These are phyloP conservation scores for Dendrobium huoshanense DNA, from an alignment of 106 monocot species.

Conservation along the genomic window DNA sequence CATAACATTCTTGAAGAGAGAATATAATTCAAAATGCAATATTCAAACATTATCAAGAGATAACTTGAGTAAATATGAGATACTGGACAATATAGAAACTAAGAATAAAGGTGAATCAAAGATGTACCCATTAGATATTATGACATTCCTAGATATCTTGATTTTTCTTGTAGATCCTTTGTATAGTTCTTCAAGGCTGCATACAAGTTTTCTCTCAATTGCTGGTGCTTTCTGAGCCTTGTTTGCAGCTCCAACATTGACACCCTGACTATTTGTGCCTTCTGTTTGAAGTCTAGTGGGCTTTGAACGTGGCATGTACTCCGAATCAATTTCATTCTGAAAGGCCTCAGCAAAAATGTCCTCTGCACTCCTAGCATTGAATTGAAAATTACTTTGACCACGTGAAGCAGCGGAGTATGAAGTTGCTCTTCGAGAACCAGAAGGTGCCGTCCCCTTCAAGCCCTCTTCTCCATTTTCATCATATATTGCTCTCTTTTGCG, in stretches of 20 bases:
- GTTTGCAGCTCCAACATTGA: no score
- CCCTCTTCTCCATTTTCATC: conserved; percentile 61
- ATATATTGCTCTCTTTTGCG: conserved; percentile 48
- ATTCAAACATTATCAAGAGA: not conserved
- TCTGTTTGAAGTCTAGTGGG: conserved; percentile 30
- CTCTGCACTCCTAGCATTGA: conserved; percentile 48
- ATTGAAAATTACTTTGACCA: conserved; percentile 14
- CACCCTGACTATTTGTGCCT: not conserved
- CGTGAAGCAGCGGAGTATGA: conserved; percentile 19
- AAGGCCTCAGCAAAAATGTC: conserved; percentile 53
- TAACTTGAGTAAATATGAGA: not conserved
- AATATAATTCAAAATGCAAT: not conserved
- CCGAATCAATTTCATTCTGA: conserved; percentile 29
- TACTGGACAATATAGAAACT: not conserved
- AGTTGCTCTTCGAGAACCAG: conserved; percentile 40
- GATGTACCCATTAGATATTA: conserved; percentile 34
- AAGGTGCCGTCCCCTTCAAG: conserved; percentile 46
- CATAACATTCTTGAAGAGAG: not conserved
- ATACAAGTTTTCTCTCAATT: conserved; percentile 46
- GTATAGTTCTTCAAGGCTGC: conserved; percentile 66
- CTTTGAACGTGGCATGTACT: conserved; percentile 27
- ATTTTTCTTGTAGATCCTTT: conserved; percentile 54
- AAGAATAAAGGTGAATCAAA: not conserved
- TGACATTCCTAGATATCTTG: conserved; percentile 65
- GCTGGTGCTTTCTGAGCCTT: conserved; percentile 37